phyloP scores from a whole-genome alignment of 345 rosid species.

The Cardamine chenopodiifolia region DNA sequence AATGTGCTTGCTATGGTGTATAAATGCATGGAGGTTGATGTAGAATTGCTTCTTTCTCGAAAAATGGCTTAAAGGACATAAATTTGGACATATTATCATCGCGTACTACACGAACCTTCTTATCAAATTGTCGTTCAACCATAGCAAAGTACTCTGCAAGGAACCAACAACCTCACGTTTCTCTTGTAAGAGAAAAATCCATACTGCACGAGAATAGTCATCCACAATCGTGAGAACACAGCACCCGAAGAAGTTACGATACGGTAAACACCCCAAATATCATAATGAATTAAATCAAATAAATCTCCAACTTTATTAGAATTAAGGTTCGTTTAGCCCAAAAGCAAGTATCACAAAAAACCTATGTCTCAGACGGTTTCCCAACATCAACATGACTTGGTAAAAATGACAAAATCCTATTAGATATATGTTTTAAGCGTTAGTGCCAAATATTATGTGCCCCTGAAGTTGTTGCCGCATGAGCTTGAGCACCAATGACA shows the following conservation, averaged over 20 bases:
- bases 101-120: background rate
- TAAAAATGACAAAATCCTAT: background rate
- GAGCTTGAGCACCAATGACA: no score
- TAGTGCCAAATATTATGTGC: background rate
- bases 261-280: background rate
- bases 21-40: background rate
- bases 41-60: background rate
- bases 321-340: background rate
- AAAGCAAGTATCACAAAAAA: conserved; percentile 1
- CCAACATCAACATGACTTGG: background rate
- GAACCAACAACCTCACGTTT: background rate
- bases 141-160: background rate
- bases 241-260: background rate
- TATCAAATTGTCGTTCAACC: background rate
- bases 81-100: background rate
- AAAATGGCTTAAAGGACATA: background rate
- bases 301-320: background rate
- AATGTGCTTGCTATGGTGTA: background rate
- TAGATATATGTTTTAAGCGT: background rate
- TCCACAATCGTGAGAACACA: background rate
- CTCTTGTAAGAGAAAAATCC: background rate
- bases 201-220: background rate
- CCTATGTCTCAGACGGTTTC: fast-evolving
- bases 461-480: background rate
- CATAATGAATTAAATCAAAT: background rate